These are phyloP conservation scores for Xeromyces bisporus DNA, from an alignment of 495 filamentous ascomycete species.

Conservation along the genomic window DNA sequence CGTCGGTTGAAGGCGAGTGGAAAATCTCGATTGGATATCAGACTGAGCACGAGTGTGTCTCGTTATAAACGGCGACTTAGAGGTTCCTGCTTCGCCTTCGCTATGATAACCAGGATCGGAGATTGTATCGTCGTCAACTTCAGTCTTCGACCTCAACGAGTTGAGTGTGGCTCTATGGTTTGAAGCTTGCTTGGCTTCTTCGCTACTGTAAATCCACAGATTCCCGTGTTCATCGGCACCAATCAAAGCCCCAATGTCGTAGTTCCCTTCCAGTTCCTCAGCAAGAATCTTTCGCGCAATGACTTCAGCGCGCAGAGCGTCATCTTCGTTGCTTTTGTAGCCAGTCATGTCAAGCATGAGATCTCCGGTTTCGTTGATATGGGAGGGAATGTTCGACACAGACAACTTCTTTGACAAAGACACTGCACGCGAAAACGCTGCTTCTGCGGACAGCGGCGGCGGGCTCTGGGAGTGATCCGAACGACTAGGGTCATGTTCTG, in stretches of 20 bases:
- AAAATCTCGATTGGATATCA: constrained; percentile 49
- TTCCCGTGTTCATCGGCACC: constrained; percentile 91
- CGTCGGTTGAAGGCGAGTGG: constrained; percentile 66
- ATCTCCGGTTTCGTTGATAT: constrained; percentile 85
- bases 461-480: constrained; percentile 47
- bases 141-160: constrained; percentile 33
- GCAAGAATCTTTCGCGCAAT: constrained; percentile 90
- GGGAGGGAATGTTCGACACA: constrained; percentile 77
- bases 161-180: constrained; percentile 34
- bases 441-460: constrained; percentile 52
- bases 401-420: constrained; percentile 76
- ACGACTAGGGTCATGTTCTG: too few species aligned
- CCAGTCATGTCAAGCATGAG: constrained; percentile 97
- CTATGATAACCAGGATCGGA: constrained; percentile 93
- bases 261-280: constrained; percentile 85
- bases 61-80: constrained; percentile 15
- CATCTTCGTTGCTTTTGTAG: constrained; percentile 84
- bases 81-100: constrained; percentile 41
- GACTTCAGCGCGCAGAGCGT: constrained; percentile 76
- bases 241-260: constrained; percentile 91
- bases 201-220: constrained; percentile 95
- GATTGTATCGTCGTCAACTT: constrained; percentile 58
- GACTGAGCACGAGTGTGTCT: constrained; percentile 45
- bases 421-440: constrained; percentile 69
- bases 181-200: constrained; percentile 78